phyloP scores from a whole-genome alignment of 768 basidiomycete species.

The Kwoniella dejecticola region DNA sequence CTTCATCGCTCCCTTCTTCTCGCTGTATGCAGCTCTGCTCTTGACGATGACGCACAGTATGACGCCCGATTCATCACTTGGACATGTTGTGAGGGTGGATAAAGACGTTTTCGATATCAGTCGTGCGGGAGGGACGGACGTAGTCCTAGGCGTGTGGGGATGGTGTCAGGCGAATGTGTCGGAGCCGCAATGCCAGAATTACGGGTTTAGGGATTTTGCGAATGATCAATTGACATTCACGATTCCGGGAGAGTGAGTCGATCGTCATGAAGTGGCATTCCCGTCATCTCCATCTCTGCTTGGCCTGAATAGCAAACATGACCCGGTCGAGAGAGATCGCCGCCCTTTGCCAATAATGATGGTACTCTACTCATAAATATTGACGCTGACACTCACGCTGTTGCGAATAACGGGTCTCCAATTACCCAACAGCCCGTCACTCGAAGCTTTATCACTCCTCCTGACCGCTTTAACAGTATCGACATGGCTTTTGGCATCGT shows the following conservation, averaged over 20 bases:
- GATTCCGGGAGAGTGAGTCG: constrained; percentile 14
- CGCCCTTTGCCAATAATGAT: too few species aligned
- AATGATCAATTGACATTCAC: constrained; percentile 4
- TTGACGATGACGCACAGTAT: constrained; percentile 23
- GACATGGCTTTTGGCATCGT: constrained; percentile 36
- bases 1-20: constrained; percentile 22
- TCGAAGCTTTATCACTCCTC: constrained; percentile 20
- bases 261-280: not conserved
- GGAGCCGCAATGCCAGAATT: constrained; percentile 6
- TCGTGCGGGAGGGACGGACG: constrained; percentile 6
- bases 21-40: constrained; percentile 27
- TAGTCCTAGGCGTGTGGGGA: constrained; percentile 32
- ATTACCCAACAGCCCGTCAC: constrained; percentile 15
- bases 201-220: constrained; percentile 11
- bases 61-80: constrained; percentile 8
- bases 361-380: too few species aligned
- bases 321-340: too few species aligned
- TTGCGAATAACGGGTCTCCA: too few species aligned
- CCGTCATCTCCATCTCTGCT: too few species aligned
- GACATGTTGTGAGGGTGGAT: constrained; percentile 18
- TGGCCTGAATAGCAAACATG: too few species aligned
- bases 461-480: constrained; percentile 28
- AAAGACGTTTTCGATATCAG: constrained; percentile 30
- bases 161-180: constrained; percentile 36
- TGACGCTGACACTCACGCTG: too few species aligned